A percentile compares a stretch with the other conserved stretches of the same genome.
Conservation (phyloP, 208 protist genomes). For the Trichomonas vaginalis region DNA sequence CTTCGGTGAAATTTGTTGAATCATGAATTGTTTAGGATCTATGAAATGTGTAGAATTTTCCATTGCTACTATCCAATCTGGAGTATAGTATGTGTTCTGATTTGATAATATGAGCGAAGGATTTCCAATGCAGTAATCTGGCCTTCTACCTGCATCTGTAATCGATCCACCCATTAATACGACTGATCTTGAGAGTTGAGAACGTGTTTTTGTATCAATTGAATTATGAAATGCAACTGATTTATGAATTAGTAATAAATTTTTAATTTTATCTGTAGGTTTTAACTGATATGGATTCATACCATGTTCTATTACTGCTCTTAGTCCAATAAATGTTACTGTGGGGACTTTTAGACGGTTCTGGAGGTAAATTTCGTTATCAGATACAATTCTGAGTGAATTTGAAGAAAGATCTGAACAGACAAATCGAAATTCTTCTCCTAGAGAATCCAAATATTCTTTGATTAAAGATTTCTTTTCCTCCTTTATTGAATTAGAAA, state of each 20-base stretch:
- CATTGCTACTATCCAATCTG: not conserved
- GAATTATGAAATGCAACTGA: not conserved
- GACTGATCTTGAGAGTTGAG: not conserved
- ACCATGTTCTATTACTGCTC: not conserved
- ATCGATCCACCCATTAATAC: not conserved
- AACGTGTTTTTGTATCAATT: not conserved
- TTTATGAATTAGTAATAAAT: not conserved
- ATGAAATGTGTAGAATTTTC: not conserved
- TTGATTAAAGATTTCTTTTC: not conserved
- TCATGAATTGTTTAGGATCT: not conserved
- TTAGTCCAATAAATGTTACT: not conserved
- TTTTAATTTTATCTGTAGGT: not conserved
- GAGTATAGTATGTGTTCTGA: not conserved
- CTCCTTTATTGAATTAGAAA: not conserved
- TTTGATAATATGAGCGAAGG: not conserved
- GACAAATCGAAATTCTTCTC: not conserved
- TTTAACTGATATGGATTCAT: not conserved
- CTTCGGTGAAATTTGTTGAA: not conserved
- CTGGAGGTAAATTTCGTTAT: not conserved
- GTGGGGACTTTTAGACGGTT: not conserved
- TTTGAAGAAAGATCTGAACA: not conserved
- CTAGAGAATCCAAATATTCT: not conserved
- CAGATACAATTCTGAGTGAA: not conserved
- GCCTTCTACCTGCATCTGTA: not conserved
- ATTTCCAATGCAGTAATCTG: not conserved